Conservation (phyloP, 2,329 filamentous ascomycete genomes). For the Dactylellina drechsleri region DNA sequence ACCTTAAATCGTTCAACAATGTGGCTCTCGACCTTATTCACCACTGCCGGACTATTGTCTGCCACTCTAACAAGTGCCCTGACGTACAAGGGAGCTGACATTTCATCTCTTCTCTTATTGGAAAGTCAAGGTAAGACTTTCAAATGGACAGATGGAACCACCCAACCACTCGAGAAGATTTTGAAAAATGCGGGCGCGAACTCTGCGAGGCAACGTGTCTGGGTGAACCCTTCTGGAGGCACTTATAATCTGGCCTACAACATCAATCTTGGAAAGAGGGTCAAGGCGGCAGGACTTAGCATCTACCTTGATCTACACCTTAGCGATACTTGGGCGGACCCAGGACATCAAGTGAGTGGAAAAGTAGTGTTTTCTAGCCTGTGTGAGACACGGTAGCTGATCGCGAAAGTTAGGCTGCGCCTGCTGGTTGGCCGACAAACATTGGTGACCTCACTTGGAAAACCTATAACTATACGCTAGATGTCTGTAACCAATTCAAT, state of each 20-base stretch:
- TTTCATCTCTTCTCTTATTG: slow-evolving; percentile 74
- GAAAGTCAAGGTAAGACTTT: slow-evolving; percentile 70
- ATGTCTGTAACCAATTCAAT: slow-evolving; percentile 66
- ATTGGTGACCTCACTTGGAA: slow-evolving; percentile 70
- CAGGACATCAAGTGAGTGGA: slow-evolving; percentile 67
- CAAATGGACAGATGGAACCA: slow-evolving; percentile 68
- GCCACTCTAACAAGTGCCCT: slow-evolving; percentile 63
- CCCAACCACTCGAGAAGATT: slow-evolving; percentile 71
- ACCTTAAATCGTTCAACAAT: slow-evolving; percentile 12
- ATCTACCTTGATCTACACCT: slow-evolving; percentile 74
- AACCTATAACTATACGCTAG: slow-evolving; percentile 75
- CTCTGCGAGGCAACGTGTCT: slow-evolving; percentile 75
- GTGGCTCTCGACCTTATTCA: slow-evolving; percentile 20
- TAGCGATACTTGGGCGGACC: slow-evolving; percentile 78
- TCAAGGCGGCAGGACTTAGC: slow-evolving; percentile 71
- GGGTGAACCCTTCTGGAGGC: slow-evolving; percentile 74
- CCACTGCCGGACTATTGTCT: slow-evolving; percentile 17
- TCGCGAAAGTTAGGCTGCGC: slow-evolving; percentile 63
- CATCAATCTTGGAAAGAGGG: slow-evolving; percentile 72
- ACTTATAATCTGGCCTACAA: slow-evolving; percentile 77
- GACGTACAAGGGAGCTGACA: slow-evolving; percentile 74
- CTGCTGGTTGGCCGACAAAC: slow-evolving; percentile 71
- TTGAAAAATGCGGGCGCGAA: slow-evolving; percentile 72
- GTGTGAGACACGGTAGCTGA: too few relatives aligned
- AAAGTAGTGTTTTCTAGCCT: not conserved